Evolutionary conservation across 257 asterid genomes (phyloP).

Genomic region (Asclepias syriaca): DNA sequence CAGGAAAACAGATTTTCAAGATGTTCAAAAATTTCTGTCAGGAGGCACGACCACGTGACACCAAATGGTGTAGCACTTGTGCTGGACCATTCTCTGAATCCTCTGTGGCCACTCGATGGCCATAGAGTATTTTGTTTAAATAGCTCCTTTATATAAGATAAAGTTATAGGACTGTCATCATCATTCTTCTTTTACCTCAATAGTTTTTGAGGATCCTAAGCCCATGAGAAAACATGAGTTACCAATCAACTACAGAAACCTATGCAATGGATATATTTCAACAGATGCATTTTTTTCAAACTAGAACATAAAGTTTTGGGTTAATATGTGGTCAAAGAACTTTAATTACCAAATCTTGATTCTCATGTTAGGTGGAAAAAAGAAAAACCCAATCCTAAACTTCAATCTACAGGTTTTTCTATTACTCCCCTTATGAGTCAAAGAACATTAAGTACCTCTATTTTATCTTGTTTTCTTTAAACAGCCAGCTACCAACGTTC

Average conservation of each 20-base stretch:
- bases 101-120: not conserved
- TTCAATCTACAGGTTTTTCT: not conserved
- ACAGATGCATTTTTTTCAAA: not conserved
- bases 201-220: not conserved
- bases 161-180: not conserved
- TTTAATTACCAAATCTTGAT: not conserved
- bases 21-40: not conserved
- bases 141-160: not conserved
- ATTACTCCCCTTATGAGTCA: not conserved
- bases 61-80: not conserved
- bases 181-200: not conserved
- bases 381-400: not conserved
- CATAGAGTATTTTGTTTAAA: not conserved
- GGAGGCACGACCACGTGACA: conserved; percentile 12
- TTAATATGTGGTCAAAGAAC: not conserved
- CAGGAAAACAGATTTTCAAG: not conserved
- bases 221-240: not conserved
- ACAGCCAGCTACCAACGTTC: not conserved
- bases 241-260: not conserved
- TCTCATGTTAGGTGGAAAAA: not conserved
- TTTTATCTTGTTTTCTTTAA: not conserved
- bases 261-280: not conserved
- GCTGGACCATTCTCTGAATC: not conserved
- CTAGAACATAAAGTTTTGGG: not conserved
- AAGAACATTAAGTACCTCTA: not conserved